Evolutionary conservation across 106 monocot species (phyloP).

Genomic region (Posidonia australis): DNA sequence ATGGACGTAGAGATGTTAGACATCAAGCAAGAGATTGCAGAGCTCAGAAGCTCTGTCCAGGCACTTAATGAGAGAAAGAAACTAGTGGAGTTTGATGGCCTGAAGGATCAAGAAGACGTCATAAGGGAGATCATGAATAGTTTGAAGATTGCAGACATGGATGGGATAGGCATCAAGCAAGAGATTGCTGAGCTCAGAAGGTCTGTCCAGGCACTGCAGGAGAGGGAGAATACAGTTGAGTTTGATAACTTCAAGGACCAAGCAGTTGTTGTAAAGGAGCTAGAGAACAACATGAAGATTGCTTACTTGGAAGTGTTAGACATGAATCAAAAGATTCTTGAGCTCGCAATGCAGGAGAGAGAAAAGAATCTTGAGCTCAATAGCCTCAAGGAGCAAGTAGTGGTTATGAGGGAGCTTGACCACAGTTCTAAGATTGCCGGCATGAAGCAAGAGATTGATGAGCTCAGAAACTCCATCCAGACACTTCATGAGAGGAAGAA

Average conservation of each 20-base stretch:
- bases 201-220: background rate
- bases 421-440: background rate
- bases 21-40: no score
- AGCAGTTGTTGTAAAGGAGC: background rate
- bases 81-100: no score
- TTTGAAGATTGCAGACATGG: background rate
- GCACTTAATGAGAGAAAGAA: no score
- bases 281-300: background rate
- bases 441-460: background rate
- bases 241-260: background rate
- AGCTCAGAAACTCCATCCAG: background rate
- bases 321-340: conserved; percentile 29
- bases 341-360: no score
- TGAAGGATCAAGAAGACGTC: background rate
- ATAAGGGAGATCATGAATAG: background rate
- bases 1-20: no score
- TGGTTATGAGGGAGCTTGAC: conserved; percentile 38
- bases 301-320: background rate
- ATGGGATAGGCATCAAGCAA: conserved; percentile 26
- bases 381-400: conserved; percentile 36
- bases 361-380: conserved; percentile 32
- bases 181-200: conserved; percentile 26
- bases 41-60: no score
- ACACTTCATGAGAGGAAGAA: no score
- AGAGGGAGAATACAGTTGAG: background rate